Percentiles rank a stretch among this genome's conserved stretches.
Evolutionary conservation across 805 yeast species (phyloP).

Genomic region (Yamadazyma insecticola): DNA sequence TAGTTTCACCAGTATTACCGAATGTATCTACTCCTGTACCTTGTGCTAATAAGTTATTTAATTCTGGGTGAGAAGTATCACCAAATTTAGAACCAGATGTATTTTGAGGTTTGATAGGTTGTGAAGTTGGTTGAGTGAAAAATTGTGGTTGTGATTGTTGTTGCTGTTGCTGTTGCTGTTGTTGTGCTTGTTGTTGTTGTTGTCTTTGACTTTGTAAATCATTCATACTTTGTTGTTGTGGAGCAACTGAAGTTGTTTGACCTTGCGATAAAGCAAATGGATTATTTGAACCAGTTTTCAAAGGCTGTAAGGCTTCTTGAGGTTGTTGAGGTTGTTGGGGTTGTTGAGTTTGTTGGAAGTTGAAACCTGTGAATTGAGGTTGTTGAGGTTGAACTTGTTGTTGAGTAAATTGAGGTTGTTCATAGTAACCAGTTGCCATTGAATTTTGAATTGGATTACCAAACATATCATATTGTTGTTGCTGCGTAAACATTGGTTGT

Average conservation of each 20-base stretch:
- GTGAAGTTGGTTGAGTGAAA: conserved; percentile 22
- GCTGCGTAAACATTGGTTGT: too few species aligned
- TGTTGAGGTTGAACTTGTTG: conserved; percentile 33
- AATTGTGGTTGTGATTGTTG: conserved; percentile 27
- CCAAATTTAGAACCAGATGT: conserved; percentile 32
- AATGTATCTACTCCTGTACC: conserved; percentile 94
- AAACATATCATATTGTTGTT: conserved; percentile 60
- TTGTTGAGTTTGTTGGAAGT: too few species aligned
- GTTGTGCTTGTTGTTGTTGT: conserved; percentile 13
- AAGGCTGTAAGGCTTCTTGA: conserved; percentile 43
- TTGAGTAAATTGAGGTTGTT: conserved; percentile 24
- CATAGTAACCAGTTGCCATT: conserved; percentile 51
- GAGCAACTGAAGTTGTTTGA: conserved; percentile 16
- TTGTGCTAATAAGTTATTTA: conserved; percentile 72
- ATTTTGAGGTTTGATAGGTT: conserved; percentile 28
- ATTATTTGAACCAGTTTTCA: conserved; percentile 70
- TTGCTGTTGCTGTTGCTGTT: conserved; percentile 20
- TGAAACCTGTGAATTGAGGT: conserved; percentile 27
- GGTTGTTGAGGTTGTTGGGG: conserved; percentile 22
- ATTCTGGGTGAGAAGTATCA: conserved; percentile 51
- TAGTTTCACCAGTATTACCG: conserved; percentile 77
- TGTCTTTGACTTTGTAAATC: too few species aligned
- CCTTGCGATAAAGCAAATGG: conserved; percentile 57
- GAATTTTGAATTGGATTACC: conserved; percentile 61
- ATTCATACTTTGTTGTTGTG: conserved; percentile 19